Evolutionary conservation across 2,329 filamentous ascomycete genomes (phyloP), one percentile per base, ranked within the genome.

Genomic region (Cercospora zeina): DNA sequence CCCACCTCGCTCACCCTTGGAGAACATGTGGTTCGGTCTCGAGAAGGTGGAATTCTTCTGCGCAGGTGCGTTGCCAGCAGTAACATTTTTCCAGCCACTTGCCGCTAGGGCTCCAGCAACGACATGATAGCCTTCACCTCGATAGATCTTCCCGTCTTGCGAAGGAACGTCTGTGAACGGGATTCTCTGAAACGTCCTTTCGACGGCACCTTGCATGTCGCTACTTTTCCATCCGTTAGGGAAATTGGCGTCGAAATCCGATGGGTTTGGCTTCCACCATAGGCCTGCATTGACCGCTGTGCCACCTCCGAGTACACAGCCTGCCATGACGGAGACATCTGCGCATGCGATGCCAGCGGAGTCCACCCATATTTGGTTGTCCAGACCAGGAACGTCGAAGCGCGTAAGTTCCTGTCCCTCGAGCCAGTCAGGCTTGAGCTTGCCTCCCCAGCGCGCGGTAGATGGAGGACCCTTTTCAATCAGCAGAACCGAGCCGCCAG

Each of bases 231-330:
- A 92, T 31, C 88, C 89, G 1, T 77, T 66, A 0, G 89, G 89
- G 77, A 89, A 92, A 73, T 89, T 88, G 72, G 83, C 81, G 72
- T 91, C 86, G 79, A 88, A 91, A 72, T 91, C 89, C 7, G 77
- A 73, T 4, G 83, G 79, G 63, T 87, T 83, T 0, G 89, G 81
- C 73, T 84, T 86, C 81, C 85, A 88, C 83, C 86, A 89, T 34
- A 90, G 79, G 49, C 85, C 87, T 55, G 87, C 84, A 67, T 90
- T 90, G 70, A 89, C 80, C 30, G 85, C 83, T 13, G 85, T 83
- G 7, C 85, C 85, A 59, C 88, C 88, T 54, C 88, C 88, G 2
- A 90, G 81, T 47, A 90, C 80, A 65, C 88, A 90, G 13, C 87
- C 88, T 11, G 87, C 86, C 86, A 89, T 89, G 69, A 88, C 85